phyloP scores from a whole-genome alignment of 768 basidiomycete genomes.

The Suillus paluster region DNA sequence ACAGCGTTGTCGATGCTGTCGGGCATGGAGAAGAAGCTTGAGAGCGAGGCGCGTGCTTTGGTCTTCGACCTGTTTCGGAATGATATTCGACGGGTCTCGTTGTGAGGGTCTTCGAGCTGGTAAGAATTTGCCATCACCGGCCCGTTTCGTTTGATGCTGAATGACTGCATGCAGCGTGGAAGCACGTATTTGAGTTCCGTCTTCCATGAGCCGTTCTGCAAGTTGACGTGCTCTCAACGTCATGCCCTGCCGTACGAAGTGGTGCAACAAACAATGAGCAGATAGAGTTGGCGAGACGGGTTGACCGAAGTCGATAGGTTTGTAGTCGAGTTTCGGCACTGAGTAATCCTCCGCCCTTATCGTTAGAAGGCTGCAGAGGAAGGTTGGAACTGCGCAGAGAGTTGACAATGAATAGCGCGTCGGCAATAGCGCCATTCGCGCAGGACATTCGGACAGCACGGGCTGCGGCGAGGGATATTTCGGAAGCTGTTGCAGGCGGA shows the following conservation, averaged over 20 bases:
- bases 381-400: conserved; percentile 51
- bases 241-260: conserved; percentile 57
- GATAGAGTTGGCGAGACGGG: conserved; percentile 62
- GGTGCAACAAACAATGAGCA: conserved; percentile 68
- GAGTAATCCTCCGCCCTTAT: conserved; percentile 24
- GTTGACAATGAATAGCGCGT: conserved; percentile 62
- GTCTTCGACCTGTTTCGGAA: conserved; percentile 41
- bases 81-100: conserved; percentile 31
- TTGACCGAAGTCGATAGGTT: conserved; percentile 51
- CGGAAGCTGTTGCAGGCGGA: neutral
- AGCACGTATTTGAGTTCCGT: conserved; percentile 53
- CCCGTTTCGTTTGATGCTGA: conserved; percentile 14
- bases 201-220: conserved; percentile 55
- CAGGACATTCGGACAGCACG: conserved; percentile 56
- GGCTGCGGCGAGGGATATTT: conserved; percentile 43
- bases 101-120: conserved; percentile 18
- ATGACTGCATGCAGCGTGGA: conserved; percentile 55
- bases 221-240: conserved; percentile 51
- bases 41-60: conserved; percentile 54
- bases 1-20: conserved; percentile 56
- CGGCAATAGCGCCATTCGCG: conserved; percentile 44
- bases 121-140: conserved; percentile 19
- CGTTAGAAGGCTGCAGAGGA: conserved; percentile 1
- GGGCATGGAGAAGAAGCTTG: conserved; percentile 54
- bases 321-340: conserved; percentile 38